Evolutionary conservation across 805 yeast genomes (phyloP), one percentile per base, ranked within the genome.

Genomic region (Candida arabinofermentans): DNA sequence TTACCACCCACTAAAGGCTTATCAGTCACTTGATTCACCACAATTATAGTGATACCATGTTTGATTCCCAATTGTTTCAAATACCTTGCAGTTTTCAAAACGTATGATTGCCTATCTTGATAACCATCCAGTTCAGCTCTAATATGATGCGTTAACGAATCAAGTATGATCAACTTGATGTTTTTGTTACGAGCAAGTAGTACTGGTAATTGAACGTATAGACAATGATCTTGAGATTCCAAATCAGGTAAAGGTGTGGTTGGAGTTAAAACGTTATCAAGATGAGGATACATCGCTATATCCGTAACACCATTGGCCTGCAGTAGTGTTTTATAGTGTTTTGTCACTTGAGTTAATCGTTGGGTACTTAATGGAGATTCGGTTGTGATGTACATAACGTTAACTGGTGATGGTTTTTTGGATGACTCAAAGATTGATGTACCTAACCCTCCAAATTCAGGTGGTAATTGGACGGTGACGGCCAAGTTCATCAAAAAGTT

Each of bases 1-100:
- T 47, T 39, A 23, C 46, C 53, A 33, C 44, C 46, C n/a, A 59
- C 43, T 5, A 55, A 52, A 0, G 77, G 72, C 43, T 74, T 72
- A 53, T 84, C 91, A 31, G 89, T 75, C 1, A 89, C 87, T 60
- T 90, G 96, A 53, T 90, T 89, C 0, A 89, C 75, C 2, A 84
- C 73, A 0, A 87, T 78, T 0, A 90, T 61, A 0, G 95, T 84
- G 4, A 85, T 55, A 18, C 72, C 61, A 54, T 67, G 61, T 13
- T 67, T 56, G 17, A 55, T 51, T 0, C 88, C 81, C 19, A 84
- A 45, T 9, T 59, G 53, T 9, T 76, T 65, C 40, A 89, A 62
- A 40, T 67, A 72, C 14, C 65, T 65, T 9, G 78, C 74, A 26
- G 77, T 51, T 27, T 61, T 63, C 23, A 65, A 62, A 17, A 74